Conservation (phyloP, 306 rosid genomes). For the Erythrophleum fordii region DNA sequence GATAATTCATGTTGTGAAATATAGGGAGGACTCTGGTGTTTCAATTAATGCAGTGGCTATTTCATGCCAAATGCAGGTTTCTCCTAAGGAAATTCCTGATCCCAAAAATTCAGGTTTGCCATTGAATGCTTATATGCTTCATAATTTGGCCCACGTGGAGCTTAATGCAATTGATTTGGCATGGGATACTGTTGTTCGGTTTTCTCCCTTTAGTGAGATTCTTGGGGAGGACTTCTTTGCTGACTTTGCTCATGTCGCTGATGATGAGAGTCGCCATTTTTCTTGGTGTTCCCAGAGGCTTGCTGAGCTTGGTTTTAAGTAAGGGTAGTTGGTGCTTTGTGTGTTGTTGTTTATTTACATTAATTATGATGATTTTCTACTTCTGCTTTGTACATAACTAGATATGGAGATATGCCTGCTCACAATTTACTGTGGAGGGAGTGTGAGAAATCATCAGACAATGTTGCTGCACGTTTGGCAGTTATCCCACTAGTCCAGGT, state of each 20-base stretch:
- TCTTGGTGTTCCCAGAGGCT: constrained; percentile 96
- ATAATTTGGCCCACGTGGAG: constrained; percentile 95
- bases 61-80: constrained; percentile 59
- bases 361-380: constrained; percentile 42
- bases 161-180: constrained; percentile 97
- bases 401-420: constrained; percentile 98
- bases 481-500: constrained; percentile 93
- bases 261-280: constrained; percentile 95
- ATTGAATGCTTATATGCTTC: constrained; percentile 92
- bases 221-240: constrained; percentile 89
- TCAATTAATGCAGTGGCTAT: neutral
- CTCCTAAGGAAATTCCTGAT: constrained; percentile 83
- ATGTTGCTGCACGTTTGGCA: constrained; percentile 93
- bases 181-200: constrained; percentile 95
- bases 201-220: constrained; percentile 69
- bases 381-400: constrained; percentile 38
- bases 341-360: constrained; percentile 16
- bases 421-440: constrained; percentile 95
- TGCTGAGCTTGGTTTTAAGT: constrained; percentile 95
- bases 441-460: constrained; percentile 91
- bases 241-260: constrained; percentile 96
- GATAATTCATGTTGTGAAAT: neutral
- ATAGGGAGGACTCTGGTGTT: neutral
- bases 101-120: constrained; percentile 90
- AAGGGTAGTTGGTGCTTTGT: constrained; percentile 41